Conservation (phyloP, 257 asterid species). For the Jacaranda mimosifolia region DNA sequence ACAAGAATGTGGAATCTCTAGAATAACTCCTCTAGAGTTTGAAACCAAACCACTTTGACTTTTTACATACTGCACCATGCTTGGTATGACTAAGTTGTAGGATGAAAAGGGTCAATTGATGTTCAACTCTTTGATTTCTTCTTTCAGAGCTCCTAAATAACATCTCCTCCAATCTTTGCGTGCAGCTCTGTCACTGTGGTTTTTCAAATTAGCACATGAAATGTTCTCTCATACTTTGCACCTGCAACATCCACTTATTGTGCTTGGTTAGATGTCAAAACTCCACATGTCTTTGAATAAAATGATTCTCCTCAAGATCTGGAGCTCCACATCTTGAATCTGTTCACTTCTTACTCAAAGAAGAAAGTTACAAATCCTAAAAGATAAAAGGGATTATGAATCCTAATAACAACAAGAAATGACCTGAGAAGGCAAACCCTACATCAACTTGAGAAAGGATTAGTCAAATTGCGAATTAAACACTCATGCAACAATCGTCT, state of each 20-base stretch:
- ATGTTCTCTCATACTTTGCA: background rate
- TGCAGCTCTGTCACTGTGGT: background rate
- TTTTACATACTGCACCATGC: background rate
- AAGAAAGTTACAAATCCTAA: background rate
- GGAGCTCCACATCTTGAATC: background rate
- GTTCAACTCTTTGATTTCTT: background rate
- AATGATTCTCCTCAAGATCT: background rate
- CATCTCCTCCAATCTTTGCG: background rate
- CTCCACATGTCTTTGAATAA: background rate
- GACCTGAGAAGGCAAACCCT: background rate
- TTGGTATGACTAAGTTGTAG: background rate
- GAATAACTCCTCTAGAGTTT: background rate
- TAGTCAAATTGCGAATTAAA: background rate
- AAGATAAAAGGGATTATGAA: background rate
- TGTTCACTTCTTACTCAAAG: background rate
- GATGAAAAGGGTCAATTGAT: background rate
- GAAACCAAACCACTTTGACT: background rate
- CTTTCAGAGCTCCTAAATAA: background rate
- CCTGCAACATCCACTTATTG: background rate
- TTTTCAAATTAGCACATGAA: background rate
- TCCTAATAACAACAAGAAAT: background rate
- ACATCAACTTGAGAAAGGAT: background rate
- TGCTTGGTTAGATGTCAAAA: background rate
- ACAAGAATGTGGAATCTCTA: background rate
- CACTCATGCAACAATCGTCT: background rate